A percentile compares a stretch with the other conserved stretches of the same genome.
Evolutionary conservation across 2,329 filamentous ascomycete genomes (phyloP).

Genomic region (Cadophora gregata): DNA sequence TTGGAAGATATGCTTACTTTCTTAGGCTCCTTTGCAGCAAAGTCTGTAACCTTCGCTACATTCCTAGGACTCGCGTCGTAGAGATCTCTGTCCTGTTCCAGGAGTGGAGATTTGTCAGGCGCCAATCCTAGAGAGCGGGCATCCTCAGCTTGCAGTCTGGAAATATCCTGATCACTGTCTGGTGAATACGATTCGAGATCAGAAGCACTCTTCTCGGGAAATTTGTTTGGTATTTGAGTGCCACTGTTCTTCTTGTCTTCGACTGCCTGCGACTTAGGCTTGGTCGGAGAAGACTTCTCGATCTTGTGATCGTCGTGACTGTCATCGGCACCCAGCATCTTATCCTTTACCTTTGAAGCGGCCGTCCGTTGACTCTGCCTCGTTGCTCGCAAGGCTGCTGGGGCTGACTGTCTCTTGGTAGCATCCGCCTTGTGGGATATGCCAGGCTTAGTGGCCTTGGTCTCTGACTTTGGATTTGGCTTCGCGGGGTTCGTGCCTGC

Average conservation of each 20-base stretch:
- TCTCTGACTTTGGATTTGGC: not conserved
- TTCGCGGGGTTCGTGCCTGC: not conserved
- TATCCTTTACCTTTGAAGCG: slow-evolving; percentile 22
- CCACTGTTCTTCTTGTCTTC: not conserved
- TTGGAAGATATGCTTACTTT: not conserved
- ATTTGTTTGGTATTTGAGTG: not conserved
- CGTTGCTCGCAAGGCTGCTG: not conserved
- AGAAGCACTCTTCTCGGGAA: not conserved
- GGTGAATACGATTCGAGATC: not conserved
- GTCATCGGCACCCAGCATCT: slow-evolving; percentile 14
- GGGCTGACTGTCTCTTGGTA: slow-evolving; percentile 26
- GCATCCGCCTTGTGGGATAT: not conserved
- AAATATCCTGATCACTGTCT: not conserved
- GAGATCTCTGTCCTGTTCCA: slow-evolving; percentile 7
- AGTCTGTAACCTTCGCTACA: not conserved
- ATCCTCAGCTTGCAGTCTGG: slow-evolving; percentile 11
- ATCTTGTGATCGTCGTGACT: slow-evolving; percentile 14
- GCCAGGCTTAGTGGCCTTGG: not conserved
- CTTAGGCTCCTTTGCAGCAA: not conserved
- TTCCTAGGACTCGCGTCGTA: slow-evolving; percentile 18
- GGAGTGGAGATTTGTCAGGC: not conserved
- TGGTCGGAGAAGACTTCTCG: not conserved
- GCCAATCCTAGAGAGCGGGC: not conserved
- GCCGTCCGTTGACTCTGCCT: slow-evolving; percentile 25
- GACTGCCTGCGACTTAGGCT: not conserved